Conservation (phyloP, 1,139 yeast genomes). For the Scheffersomyces quercinus region DNA sequence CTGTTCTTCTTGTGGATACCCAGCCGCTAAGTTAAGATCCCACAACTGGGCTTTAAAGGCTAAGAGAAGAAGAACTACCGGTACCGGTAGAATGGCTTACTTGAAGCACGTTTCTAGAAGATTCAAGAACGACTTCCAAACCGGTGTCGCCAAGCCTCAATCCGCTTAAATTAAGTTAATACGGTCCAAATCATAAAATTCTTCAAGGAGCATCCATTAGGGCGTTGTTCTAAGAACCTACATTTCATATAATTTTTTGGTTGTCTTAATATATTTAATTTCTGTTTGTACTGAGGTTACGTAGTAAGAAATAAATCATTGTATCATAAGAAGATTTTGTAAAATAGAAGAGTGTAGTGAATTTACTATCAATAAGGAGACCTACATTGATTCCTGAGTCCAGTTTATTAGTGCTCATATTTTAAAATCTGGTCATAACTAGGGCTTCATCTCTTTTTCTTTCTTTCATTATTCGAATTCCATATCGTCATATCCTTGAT, state of each 20-base stretch:
- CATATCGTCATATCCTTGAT: conserved; percentile 27
- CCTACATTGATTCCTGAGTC: background rate
- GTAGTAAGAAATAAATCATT: conserved; percentile 3
- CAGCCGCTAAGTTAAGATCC: conserved; percentile 98
- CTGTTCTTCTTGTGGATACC: conserved; percentile 99
- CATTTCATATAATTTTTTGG: conserved; percentile 11
- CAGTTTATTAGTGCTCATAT: background rate
- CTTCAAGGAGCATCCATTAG: conserved; percentile 2
- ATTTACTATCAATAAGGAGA: conserved; percentile 1
- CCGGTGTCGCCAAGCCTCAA: conserved; percentile 71
- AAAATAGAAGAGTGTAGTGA: background rate
- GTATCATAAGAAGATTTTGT: conserved; percentile 3
- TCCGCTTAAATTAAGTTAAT: conserved; percentile 31
- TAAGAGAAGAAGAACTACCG: conserved; percentile 99
- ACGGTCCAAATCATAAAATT: conserved; percentile 8
- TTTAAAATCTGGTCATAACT: background rate
- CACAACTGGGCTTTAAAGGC: conserved; percentile 99
- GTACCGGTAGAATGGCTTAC: conserved; percentile 99
- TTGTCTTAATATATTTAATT: conserved; percentile 9
- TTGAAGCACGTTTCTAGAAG: conserved; percentile 95
- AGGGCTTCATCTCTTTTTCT: background rate
- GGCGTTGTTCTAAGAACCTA: background rate
- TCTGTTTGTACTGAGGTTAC: conserved; percentile 5
- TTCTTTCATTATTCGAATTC: conserved; percentile 9
- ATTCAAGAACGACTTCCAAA: conserved; percentile 99